Percentiles rank a stretch among this genome's conserved stretches.
These are phyloP conservation scores for Neurospora crassa DNA, from an alignment of 2,329 filamentous ascomycete genomes.

Conservation along the genomic window DNA sequence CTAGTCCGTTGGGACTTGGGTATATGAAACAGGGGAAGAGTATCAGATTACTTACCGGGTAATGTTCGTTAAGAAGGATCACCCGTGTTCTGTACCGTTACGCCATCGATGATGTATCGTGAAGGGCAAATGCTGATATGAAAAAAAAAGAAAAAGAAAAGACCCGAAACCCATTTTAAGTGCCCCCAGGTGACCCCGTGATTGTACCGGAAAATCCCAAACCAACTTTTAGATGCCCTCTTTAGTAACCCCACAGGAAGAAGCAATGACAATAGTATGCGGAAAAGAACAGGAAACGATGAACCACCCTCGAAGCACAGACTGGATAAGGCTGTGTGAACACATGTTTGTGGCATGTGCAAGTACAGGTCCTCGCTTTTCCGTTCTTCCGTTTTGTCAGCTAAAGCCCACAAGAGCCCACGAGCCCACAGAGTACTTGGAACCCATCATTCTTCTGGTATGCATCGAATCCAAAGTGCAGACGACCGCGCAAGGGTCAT, in stretches of 20 bases:
- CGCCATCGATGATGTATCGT: not conserved
- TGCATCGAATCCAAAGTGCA: not conserved
- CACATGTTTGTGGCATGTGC: not conserved
- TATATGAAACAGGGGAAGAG: not conserved
- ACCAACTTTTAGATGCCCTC: not conserved
- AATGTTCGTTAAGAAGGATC: not conserved
- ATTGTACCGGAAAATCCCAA: not conserved
- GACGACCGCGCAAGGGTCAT: not conserved
- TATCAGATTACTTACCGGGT: not conserved
- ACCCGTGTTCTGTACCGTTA: not conserved
- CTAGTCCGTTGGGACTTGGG: not conserved
- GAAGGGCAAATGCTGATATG: conserved; percentile 5
- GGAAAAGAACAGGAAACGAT: not conserved
- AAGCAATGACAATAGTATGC: not conserved
- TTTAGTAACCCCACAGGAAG: conserved; percentile 12
- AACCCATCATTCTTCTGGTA: conserved; percentile 15
- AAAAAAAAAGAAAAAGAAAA: not conserved
- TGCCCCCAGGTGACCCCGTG: not conserved
- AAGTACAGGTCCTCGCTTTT: not conserved
- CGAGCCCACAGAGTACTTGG: conserved; percentile 17
- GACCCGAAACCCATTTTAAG: not conserved
- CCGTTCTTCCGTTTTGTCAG: conserved; percentile 1
- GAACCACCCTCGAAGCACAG: not conserved
- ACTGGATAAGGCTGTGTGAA: not conserved
- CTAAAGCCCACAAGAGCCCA: conserved; percentile 16